These are phyloP conservation scores for Gnaphalium uliginosum DNA, from an alignment of 129 eudicot genomes.

Conservation along the genomic window DNA sequence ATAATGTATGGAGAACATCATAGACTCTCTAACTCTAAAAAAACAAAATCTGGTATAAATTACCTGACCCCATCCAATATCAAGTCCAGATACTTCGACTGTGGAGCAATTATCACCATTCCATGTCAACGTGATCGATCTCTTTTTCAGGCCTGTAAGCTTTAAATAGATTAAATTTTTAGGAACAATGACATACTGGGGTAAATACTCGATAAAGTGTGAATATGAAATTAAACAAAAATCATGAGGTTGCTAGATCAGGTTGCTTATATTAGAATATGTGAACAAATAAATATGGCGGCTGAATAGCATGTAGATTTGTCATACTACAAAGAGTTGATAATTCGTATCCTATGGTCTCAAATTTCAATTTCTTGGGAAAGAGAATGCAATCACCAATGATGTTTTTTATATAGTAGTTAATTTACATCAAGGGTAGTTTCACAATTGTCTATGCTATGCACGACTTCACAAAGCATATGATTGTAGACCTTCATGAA, in stretches of 20 bases:
- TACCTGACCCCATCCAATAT: constrained; percentile 98
- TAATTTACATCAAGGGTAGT: background rate
- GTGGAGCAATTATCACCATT: constrained; percentile 52
- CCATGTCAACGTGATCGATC: constrained; percentile 69
- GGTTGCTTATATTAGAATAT: constrained; percentile 10
- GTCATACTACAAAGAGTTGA: background rate
- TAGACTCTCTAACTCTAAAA: background rate
- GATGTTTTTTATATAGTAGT: background rate
- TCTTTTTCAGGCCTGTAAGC: constrained; percentile 86
- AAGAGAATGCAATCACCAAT: background rate
- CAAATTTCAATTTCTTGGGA: background rate
- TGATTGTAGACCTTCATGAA: background rate
- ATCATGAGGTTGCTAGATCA: background rate
- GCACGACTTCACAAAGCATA: background rate
- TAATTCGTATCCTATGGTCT: background rate
- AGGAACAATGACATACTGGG: constrained; percentile 13
- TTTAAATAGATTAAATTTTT: constrained; percentile 31
- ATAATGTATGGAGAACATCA: background rate
- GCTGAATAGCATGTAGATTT: background rate
- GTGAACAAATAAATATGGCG: background rate
- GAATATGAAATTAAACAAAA: constrained; percentile 2
- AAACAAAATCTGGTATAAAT: constrained; percentile 10
- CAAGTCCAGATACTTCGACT: constrained; percentile 92
- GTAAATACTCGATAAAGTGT: too few species aligned
- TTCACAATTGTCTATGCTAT: background rate